phyloP scores from a whole-genome alignment of 2,329 filamentous ascomycete species.

The Thelonectria blattea region DNA sequence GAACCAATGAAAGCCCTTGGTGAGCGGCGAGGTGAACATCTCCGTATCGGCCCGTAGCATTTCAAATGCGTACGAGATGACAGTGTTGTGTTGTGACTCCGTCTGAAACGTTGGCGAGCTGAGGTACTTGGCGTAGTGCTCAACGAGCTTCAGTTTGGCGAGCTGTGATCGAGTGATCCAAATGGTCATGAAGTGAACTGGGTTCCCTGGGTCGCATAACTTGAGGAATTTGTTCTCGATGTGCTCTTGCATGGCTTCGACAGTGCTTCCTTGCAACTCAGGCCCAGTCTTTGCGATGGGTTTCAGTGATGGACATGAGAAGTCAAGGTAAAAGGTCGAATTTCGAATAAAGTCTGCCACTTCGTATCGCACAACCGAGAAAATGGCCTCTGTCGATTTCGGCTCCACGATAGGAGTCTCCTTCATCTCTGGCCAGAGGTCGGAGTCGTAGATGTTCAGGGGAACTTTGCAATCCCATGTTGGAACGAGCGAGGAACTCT shows the following conservation, averaged over 20 bases:
- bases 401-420: conserved; percentile 36
- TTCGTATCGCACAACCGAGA: conserved; percentile 48
- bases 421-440: conserved; percentile 51
- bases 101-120: not conserved
- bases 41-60: conserved; percentile 8
- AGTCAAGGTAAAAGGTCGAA: conserved; percentile 42
- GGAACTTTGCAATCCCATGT: conserved; percentile 52
- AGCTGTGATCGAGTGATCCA: conserved; percentile 38
- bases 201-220: conserved; percentile 46
- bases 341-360: conserved; percentile 48
- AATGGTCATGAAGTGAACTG: conserved; percentile 49
- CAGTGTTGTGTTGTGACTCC: not conserved
- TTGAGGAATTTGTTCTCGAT: conserved; percentile 56
- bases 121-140: conserved; percentile 40
- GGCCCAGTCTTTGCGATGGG: conserved; percentile 18
- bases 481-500: conserved; percentile 39
- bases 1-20: conserved; percentile 2
- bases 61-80: not conserved
- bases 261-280: not conserved
- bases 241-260: not conserved
- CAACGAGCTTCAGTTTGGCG: conserved; percentile 56
- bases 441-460: conserved; percentile 53
- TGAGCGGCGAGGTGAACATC: conserved; percentile 3
- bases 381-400: conserved; percentile 50
- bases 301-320: conserved; percentile 39